Base-by-base conservation (phyloP, 352 stramenopile genomes). In the Phytophthora citrophthora region DNA sequence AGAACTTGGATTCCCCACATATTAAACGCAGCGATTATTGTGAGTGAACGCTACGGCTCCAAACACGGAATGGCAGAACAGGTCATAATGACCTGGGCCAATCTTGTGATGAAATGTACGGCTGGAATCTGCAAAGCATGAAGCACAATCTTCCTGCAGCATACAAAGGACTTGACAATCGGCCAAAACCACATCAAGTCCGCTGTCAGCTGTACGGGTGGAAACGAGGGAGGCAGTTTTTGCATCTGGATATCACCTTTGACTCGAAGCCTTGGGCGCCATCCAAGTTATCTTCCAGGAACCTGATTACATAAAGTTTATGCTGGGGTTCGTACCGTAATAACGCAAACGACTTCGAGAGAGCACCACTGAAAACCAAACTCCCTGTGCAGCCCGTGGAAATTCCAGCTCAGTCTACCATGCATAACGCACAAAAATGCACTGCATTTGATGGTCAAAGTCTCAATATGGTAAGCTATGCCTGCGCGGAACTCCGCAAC, bases 21-120 rank as follows among this genome's bases (percentile, higher is more conserved):
- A 44, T 24, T 41, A 31, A n/a, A 1, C 47, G 10, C 40, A 31
- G 1, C 47, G 9, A 20, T 38, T 20, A 31, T n/a, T n/a, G 29
- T 8, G 23, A 60, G 49, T 12, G 53, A 40, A 23, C 36, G 10
- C 31, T 12, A 51, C 44, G 11, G 48, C 44, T 32, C 20, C 48
- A 66, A 61, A 57, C 12, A 31, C 18, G 51, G 53, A 72, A 63
- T 68, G 64, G 34, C 8, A 20, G 16, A 27, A 15, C 20, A 36
- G 24, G 15, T 18, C 24, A 8, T 16, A 2, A 2, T 13, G 16
- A 3, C 26, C 16, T 26, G 18, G 54, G 26, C 64, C 45, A 67
- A 72, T 72, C 64, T 31, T 39, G 45, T 51, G 64, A 72, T 60
- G 55, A 56, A 40, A 32, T 50, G 41, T 27, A 41, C 49, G 27